Percentiles rank a stretch among this genome's conserved stretches.
Evolutionary conservation across 2,329 filamentous ascomycete genomes (phyloP).

Genomic region (Exophiala sideris): DNA sequence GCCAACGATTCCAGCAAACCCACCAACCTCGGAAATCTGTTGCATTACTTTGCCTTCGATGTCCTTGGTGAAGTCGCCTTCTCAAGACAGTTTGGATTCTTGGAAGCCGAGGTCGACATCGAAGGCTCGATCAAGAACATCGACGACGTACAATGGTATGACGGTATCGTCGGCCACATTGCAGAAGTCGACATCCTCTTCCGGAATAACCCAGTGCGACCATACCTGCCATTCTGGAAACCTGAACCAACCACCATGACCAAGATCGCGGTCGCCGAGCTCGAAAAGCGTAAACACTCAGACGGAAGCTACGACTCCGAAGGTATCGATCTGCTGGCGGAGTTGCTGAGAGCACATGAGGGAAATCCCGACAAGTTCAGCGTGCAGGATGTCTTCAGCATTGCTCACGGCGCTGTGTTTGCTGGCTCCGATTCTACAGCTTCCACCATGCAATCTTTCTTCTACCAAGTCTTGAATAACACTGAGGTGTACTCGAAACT

Average conservation of each 20-base stretch:
- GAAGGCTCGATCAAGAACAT: conserved; percentile 53
- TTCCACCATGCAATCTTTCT: conserved; percentile 58
- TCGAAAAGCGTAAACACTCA: conserved; percentile 25
- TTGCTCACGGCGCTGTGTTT: conserved; percentile 53
- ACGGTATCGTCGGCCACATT: conserved; percentile 32
- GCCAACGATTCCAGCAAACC: conserved; percentile 34
- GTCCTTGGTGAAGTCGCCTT: conserved; percentile 39
- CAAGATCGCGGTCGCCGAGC: conserved; percentile 20
- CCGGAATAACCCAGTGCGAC: conserved; percentile 50
- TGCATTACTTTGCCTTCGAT: conserved; percentile 39
- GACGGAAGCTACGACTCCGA: conserved; percentile 33
- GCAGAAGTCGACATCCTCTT: conserved; percentile 48
- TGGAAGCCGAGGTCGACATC: conserved; percentile 49
- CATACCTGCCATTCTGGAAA: conserved; percentile 43
- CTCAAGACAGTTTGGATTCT: conserved; percentile 49
- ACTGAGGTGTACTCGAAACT: conserved; percentile 42
- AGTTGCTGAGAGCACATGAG: conserved; percentile 52
- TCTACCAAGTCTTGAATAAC: conserved; percentile 50
- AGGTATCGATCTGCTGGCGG: conserved; percentile 47
- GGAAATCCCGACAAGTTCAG: conserved; percentile 49
- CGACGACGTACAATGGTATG: conserved; percentile 40
- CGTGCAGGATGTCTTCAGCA: conserved; percentile 55
- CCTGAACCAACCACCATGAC: conserved; percentile 41
- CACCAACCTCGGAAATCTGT: conserved; percentile 44
- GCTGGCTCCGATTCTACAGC: conserved; percentile 60